These are phyloP conservation scores for Mycena vulgaris DNA, from an alignment of 768 basidiomycete genomes.

Conservation along the genomic window DNA sequence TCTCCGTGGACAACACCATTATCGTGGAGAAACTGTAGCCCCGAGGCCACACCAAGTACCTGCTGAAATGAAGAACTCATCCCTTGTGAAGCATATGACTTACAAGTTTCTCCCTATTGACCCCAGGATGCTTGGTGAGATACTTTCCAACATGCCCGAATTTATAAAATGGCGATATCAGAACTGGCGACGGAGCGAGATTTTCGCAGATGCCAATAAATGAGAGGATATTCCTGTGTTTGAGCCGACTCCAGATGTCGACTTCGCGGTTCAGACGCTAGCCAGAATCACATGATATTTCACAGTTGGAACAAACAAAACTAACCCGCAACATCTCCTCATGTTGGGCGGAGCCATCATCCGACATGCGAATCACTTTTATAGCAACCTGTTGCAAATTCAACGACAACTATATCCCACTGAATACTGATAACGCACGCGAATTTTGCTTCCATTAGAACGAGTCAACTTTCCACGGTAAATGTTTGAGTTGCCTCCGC, in stretches of 20 bases:
- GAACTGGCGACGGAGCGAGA: slow-evolving; percentile 5
- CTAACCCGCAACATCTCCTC: slow-evolving; percentile 28
- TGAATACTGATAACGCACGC: slow-evolving; percentile 13
- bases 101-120: not conserved
- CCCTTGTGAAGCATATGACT: not conserved
- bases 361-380: slow-evolving; percentile 32
- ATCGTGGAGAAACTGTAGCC: not conserved
- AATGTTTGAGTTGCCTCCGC: slow-evolving; percentile 30
- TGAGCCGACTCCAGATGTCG: slow-evolving; percentile 2
- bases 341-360: slow-evolving; percentile 24
- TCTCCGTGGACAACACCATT: slow-evolving; percentile 10
- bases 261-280: slow-evolving; percentile 6
- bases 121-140: not conserved
- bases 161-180: slow-evolving; percentile 7
- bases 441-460: slow-evolving; percentile 30
- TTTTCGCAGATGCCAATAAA: slow-evolving; percentile 16
- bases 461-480: slow-evolving; percentile 27
- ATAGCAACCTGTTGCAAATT: slow-evolving; percentile 30
- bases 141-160: slow-evolving; percentile 12
- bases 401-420: no score
- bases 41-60: slow-evolving; percentile 4
- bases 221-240: slow-evolving; percentile 13
- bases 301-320: not conserved
- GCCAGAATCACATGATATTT: not conserved
- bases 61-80: not conserved